Base-by-base conservation (phyloP, 495 filamentous ascomycete species). In the Evernia prunastri region DNA sequence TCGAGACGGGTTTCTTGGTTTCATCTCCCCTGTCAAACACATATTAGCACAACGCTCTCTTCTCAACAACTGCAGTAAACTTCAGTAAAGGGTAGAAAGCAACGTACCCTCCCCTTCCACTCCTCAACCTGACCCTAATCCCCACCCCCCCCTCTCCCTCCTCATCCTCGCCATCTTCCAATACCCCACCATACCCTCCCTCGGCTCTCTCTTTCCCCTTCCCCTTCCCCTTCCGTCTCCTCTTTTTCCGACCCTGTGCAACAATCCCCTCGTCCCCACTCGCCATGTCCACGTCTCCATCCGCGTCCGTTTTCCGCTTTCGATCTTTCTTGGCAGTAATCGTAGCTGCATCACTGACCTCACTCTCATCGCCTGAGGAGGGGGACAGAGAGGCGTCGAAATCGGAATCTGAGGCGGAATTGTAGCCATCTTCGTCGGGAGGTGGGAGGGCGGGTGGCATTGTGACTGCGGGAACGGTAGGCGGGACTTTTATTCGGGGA, bases 211-310 rank as follows among this genome's bases (percentile, higher is more conserved):
- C 74, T 65, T 73, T 77, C 58, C 79, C 78, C 69, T 80, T 86
- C 53, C 75, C 57, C 64, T 80, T 82, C 37, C 74, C 76, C 68
- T 80, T 86, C 63, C 76, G 75, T 68, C 81, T 82, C 68, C 74
- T 81, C 57, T 82, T 79, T 64, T 81, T 82, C 72, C 80, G 68
- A 65, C 84, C 80, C 76, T 84, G 78, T 45, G 78, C 76, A 67
- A 93, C 87, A 18, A 88, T 88, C 0, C 79, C 83, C 71, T 94
- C 90, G 72, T 95, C 90, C n/a, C 90, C 89, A 91, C 66, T 86
- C 80, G 66, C 82, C 80, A 27, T 71, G 71, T 23, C 64, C 20
- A 72, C 66, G 4, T 72, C 67, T 11, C 66, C 43, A 64, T 67
- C 69, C 31, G 68, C 75, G 20, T 66, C 71, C 20, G 66, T 73